phyloP scores from a whole-genome alignment of 345 rosid genomes.

The Eucalyptus sp. region DNA sequence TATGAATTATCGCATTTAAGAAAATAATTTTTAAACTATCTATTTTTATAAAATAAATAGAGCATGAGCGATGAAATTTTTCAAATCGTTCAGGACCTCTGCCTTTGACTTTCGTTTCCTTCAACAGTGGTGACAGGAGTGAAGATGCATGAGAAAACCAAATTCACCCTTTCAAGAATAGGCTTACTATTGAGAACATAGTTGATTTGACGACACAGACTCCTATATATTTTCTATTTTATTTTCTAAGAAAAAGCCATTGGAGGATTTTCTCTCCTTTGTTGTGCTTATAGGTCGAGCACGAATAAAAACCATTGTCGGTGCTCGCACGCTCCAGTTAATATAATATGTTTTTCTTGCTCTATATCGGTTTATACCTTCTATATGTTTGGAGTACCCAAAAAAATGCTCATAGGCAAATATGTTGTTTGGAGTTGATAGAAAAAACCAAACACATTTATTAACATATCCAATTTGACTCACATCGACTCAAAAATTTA shows the following conservation, averaged over 20 bases:
- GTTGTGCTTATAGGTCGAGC: not conserved
- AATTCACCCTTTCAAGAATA: not conserved
- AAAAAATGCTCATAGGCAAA: not conserved
- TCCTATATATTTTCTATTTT: not conserved
- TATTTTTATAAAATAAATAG: not conserved
- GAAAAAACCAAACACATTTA: no score
- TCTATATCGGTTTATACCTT: fast-evolving
- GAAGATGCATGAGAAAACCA: not conserved
- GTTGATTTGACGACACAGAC: not conserved
- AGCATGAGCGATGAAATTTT: not conserved
- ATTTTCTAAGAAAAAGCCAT: not conserved
- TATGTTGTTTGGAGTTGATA: not conserved
- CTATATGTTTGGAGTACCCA: not conserved
- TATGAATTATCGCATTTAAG: fast-evolving
- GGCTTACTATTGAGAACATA: not conserved
- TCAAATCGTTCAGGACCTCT: not conserved
- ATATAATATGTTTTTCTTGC: no score
- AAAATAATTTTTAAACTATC: fast-evolving
- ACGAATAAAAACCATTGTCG: not conserved
- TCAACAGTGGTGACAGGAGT: not conserved
- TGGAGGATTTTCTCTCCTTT: not conserved
- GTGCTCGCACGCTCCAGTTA: no score
- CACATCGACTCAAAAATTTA: no score
- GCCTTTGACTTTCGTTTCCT: not conserved
- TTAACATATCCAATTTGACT: fast-evolving